phyloP scores from a whole-genome alignment of 768 basidiomycete species.

The Exidia glandulosa region DNA sequence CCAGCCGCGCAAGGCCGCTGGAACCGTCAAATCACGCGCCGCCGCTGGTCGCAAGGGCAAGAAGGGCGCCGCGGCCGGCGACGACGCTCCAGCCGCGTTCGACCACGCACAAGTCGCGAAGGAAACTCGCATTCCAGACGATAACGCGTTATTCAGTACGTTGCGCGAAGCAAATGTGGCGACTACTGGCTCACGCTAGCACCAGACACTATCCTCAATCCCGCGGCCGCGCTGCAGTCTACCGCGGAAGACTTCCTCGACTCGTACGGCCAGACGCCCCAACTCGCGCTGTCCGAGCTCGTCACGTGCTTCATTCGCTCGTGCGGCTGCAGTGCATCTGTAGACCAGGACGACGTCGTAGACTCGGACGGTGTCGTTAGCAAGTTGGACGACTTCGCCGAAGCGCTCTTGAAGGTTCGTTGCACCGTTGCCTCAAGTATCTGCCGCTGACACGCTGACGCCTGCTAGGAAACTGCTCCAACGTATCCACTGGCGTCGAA shows the following conservation, averaged over 20 bases:
- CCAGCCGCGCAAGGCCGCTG: constrained; percentile 31
- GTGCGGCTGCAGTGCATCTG: constrained; percentile 83
- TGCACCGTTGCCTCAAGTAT: too few relatives aligned
- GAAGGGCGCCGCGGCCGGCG: constrained; percentile 30
- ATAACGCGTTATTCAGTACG: constrained; percentile 88
- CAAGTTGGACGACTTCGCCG: constrained; percentile 80
- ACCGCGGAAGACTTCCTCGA: constrained; percentile 89
- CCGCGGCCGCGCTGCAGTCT: constrained; percentile 73
- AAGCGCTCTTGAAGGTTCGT: constrained; percentile 68
- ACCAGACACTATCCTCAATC: constrained; percentile 89
- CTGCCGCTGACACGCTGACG: not conserved
- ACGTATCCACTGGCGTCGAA: constrained; percentile 87
- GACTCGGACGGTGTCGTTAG: constrained; percentile 81
- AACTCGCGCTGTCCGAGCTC: constrained; percentile 69
- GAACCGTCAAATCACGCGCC: constrained; percentile 25
- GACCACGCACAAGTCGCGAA: constrained; percentile 55
- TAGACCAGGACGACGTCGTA: constrained; percentile 73
- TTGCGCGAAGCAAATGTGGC: constrained; percentile 8
- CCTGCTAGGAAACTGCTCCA: constrained; percentile 58
- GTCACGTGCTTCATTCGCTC: constrained; percentile 85
- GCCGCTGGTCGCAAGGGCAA: constrained; percentile 22
- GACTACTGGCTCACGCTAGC: not conserved
- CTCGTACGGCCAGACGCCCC: constrained; percentile 55
- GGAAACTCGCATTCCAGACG: constrained; percentile 69
- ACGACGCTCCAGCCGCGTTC: constrained; percentile 31